Conservation (phyloP, 441 rosid genomes). For the Pelargonium exstipulatum region DNA sequence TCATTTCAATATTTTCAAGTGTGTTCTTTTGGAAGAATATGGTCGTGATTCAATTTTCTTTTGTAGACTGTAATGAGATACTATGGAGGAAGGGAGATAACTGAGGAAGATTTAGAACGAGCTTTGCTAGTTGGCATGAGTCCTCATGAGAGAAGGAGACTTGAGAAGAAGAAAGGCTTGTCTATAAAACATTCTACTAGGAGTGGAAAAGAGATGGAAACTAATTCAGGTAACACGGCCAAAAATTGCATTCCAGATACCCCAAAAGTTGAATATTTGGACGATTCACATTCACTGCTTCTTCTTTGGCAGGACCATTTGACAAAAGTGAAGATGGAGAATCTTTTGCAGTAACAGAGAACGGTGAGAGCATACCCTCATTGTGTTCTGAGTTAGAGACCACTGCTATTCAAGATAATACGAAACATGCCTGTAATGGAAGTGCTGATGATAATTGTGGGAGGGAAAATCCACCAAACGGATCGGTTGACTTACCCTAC, state of each 20-base stretch:
- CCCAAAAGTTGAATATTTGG: conserved; percentile 17
- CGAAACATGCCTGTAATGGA: conserved; percentile 21
- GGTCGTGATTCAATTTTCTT: conserved; percentile 3
- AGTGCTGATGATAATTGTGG: conserved; percentile 27
- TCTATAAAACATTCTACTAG: conserved; percentile 33
- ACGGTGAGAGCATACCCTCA: conserved; percentile 19
- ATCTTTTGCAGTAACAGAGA: conserved; percentile 17
- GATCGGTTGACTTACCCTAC: conserved; percentile 23
- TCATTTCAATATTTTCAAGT: not conserved
- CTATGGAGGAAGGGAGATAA: conserved; percentile 84
- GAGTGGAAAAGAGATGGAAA: conserved; percentile 28
- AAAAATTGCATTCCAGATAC: conserved; percentile 18
- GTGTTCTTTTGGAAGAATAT: not conserved
- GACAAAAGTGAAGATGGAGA: conserved; percentile 22
- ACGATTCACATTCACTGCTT: conserved; percentile 12
- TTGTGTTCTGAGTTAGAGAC: conserved; percentile 19
- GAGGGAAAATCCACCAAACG: conserved; percentile 22
- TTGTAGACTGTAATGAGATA: conserved; percentile 64
- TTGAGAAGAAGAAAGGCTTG: conserved; percentile 57
- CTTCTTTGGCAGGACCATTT: conserved; percentile 16
- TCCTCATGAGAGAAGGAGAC: conserved; percentile 69
- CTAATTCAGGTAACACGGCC: conserved; percentile 7
- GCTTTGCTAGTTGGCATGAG: conserved; percentile 86
- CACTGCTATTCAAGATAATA: conserved; percentile 18
- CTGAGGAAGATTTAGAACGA: conserved; percentile 67